Conservation (phyloP, 1,284 basidiomycete species). For the Limonomyces culmigenus region DNA sequence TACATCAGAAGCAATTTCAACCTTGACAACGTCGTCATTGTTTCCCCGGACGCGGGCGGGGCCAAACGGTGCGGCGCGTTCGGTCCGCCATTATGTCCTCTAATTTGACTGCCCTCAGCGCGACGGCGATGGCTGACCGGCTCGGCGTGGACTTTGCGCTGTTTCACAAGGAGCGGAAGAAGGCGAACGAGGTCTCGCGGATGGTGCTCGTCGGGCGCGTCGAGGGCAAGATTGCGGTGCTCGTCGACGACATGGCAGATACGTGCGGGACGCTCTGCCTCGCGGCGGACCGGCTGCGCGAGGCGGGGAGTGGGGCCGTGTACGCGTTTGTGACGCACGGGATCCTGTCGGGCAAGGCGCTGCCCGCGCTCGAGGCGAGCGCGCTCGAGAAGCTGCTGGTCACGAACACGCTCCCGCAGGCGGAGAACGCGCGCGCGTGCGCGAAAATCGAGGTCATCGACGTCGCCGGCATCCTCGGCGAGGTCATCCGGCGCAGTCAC, state of each 20-base stretch:
- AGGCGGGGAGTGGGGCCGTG: slow-evolving; percentile 79
- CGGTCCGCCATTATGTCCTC: neutral
- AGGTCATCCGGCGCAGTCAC: slow-evolving; percentile 88
- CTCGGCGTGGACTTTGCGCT: slow-evolving; percentile 96
- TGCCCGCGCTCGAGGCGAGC: slow-evolving; percentile 55
- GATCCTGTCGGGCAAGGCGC: slow-evolving; percentile 82
- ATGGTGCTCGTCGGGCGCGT: slow-evolving; percentile 98
- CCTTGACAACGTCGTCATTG: slow-evolving; percentile 82
- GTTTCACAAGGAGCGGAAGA: slow-evolving; percentile 99
- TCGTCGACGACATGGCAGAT: slow-evolving; percentile 99
- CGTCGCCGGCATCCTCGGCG: slow-evolving; percentile 87
- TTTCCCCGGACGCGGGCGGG: slow-evolving; percentile 96
- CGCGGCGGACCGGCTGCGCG: slow-evolving; percentile 78
- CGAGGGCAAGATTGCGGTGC: slow-evolving; percentile 83
- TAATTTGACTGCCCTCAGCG: slow-evolving; percentile 28
- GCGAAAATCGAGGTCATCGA: slow-evolving; percentile 92
- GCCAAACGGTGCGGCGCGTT: slow-evolving; percentile 68
- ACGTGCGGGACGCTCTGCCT: slow-evolving; percentile 96
- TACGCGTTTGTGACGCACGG: slow-evolving; percentile 96
- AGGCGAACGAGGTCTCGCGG: slow-evolving; percentile 96
- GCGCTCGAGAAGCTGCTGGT: slow-evolving; percentile 91
- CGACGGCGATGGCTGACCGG: slow-evolving; percentile 93
- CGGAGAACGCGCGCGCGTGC: slow-evolving; percentile 61
- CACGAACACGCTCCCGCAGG: slow-evolving; percentile 95
- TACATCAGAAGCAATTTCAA: slow-evolving; percentile 92